Conservation (phyloP, 176 grass and related monocot species). For the Phragmites australis region DNA sequence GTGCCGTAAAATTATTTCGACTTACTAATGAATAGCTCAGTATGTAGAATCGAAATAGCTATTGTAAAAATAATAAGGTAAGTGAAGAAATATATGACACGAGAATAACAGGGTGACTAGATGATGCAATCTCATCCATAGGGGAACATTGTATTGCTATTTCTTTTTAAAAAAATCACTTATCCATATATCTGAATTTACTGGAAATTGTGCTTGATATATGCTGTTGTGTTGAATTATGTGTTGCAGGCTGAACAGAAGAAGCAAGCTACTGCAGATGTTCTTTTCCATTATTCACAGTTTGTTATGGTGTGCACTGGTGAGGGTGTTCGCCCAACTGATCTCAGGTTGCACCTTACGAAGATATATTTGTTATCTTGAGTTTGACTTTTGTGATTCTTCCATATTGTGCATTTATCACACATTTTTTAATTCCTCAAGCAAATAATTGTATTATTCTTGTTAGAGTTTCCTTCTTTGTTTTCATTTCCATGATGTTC, state of each 20-base stretch:
- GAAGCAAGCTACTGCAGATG: conserved; percentile 89
- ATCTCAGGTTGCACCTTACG: conserved; percentile 94
- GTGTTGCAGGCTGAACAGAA: conserved; percentile 71
- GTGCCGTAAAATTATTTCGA: background rate
- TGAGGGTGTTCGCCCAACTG: conserved; percentile 82
- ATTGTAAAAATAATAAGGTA: background rate
- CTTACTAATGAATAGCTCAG: background rate
- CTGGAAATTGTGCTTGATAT: background rate
- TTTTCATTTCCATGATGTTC: background rate
- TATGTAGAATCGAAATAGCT: background rate
- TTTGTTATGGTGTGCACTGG: conserved; percentile 97
- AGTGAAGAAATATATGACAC: background rate
- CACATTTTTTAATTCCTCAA: background rate
- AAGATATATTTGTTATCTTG: conserved; percentile 32
- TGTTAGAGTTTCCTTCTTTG: background rate
- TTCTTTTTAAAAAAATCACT: background rate
- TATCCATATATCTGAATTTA: background rate
- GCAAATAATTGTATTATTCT: background rate
- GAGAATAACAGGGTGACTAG: no score
- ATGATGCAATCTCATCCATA: no score
- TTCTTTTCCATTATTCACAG: conserved; percentile 82
- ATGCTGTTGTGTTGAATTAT: conserved; percentile 29
- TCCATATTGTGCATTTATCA: background rate
- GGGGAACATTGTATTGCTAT: no score
- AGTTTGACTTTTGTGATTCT: background rate